phyloP scores from a whole-genome alignment of 129 eudicot genomes.

The Escallonia herrerae region DNA sequence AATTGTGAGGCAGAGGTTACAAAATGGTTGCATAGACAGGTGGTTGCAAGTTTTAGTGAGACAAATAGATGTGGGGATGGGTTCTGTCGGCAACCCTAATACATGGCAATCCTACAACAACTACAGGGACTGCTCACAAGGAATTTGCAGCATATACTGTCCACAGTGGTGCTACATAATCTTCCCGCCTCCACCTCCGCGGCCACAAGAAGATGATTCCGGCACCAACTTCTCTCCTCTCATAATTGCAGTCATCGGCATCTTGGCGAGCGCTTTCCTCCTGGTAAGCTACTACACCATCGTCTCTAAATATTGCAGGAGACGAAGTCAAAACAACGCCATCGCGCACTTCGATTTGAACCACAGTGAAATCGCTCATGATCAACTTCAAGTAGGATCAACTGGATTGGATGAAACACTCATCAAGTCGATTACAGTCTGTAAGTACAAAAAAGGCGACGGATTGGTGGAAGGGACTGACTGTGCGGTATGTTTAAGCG shows the following conservation, averaged over 20 bases:
- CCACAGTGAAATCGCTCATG: slow-evolving; percentile 22
- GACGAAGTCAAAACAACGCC: slow-evolving; percentile 20
- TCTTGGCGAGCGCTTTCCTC: slow-evolving; percentile 59
- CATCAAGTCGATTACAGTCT: slow-evolving; percentile 57
- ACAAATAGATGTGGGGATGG: slow-evolving; percentile 37
- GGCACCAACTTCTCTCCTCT: slow-evolving; percentile 62
- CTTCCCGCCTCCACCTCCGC: slow-evolving; percentile 27
- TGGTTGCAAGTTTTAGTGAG: slow-evolving; percentile 11
- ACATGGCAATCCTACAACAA: slow-evolving; percentile 50
- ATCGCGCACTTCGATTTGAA: slow-evolving; percentile 13
- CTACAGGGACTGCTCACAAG: slow-evolving; percentile 67
- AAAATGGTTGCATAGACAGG: slow-evolving; percentile 11
- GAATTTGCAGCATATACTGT: slow-evolving; percentile 69
- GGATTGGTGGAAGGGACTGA: slow-evolving; percentile 52
- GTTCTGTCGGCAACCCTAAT: slow-evolving; percentile 42
- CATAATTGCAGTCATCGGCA: slow-evolving; percentile 50
- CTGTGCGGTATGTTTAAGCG: slow-evolving; percentile 71
- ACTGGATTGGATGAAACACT: slow-evolving; percentile 56
- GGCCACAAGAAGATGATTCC: slow-evolving; percentile 29
- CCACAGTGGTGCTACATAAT: slow-evolving; percentile 74
- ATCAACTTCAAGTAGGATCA: slow-evolving; percentile 34
- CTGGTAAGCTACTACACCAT: slow-evolving; percentile 64
- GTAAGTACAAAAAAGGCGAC: slow-evolving; percentile 42
- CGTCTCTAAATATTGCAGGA: slow-evolving; percentile 56
- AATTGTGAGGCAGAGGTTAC: too few relatives aligned